These are phyloP conservation scores for Fusarium hostae DNA, from an alignment of 2,329 filamentous ascomycete genomes.

Conservation along the genomic window DNA sequence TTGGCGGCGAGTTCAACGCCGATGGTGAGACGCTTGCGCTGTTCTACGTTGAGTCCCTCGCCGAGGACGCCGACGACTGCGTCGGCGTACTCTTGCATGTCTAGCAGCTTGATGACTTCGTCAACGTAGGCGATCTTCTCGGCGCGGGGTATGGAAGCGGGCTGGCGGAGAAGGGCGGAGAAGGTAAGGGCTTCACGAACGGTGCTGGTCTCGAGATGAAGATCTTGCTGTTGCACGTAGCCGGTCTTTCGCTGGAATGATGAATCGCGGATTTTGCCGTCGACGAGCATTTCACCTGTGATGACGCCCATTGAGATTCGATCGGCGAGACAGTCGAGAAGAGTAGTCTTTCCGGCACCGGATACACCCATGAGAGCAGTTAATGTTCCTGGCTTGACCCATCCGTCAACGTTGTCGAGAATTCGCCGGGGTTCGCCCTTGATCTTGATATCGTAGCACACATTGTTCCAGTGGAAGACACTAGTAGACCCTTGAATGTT, in stretches of 20 bases:
- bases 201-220: slow-evolving; percentile 57
- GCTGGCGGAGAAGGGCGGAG: slow-evolving; percentile 58
- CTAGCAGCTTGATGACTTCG: slow-evolving; percentile 63
- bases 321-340: slow-evolving; percentile 72
- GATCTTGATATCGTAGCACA: slow-evolving; percentile 81
- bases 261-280: slow-evolving; percentile 71
- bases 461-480: slow-evolving; percentile 76
- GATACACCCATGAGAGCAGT: slow-evolving; percentile 73
- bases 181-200: slow-evolving; percentile 56
- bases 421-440: slow-evolving; percentile 72
- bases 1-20: slow-evolving; percentile 59
- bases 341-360: slow-evolving; percentile 70
- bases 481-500: slow-evolving; percentile 44
- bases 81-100: slow-evolving; percentile 66
- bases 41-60: slow-evolving; percentile 61
- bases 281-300: slow-evolving; percentile 75
- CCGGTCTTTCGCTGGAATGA: slow-evolving; percentile 79
- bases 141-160: slow-evolving; percentile 53
- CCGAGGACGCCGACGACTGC: slow-evolving; percentile 60
- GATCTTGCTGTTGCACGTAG: slow-evolving; percentile 77
- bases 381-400: slow-evolving; percentile 79
- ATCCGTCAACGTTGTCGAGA: slow-evolving; percentile 76
- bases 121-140: slow-evolving; percentile 66
- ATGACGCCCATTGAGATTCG: slow-evolving; percentile 80
- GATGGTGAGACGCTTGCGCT: slow-evolving; percentile 63